Evolutionary conservation across 2,329 filamentous ascomycete species (phyloP).

Genomic region (Tolypocladium album): DNA sequence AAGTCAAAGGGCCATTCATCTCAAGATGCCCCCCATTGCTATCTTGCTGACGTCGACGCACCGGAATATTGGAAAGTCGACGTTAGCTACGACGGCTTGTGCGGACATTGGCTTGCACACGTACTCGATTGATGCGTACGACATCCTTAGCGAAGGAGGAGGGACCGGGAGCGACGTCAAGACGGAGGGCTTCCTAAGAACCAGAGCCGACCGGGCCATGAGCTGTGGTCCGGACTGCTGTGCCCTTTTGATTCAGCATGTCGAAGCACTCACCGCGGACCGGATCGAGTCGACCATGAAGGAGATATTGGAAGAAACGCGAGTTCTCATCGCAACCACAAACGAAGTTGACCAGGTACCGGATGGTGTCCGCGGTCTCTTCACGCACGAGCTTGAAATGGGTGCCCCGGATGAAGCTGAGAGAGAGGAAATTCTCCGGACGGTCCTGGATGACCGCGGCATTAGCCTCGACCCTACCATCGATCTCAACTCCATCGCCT

Average conservation of each 20-base stretch:
- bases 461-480: constrained; percentile 74
- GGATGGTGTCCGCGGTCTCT: constrained; percentile 78
- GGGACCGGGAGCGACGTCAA: constrained; percentile 85
- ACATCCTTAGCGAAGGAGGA: constrained; percentile 79
- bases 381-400: constrained; percentile 94
- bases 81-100: constrained; percentile 64
- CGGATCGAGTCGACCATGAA: constrained; percentile 78
- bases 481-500: constrained; percentile 71
- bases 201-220: constrained; percentile 77
- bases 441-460: constrained; percentile 65
- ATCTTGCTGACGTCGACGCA: constrained; percentile 87
- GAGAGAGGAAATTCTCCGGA: constrained; percentile 74
- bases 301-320: constrained; percentile 66
- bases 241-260: constrained; percentile 74
- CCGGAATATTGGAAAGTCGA: constrained; percentile 86
- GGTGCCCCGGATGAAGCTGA: constrained; percentile 85
- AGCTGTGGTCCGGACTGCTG: constrained; percentile 79
- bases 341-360: constrained; percentile 93
- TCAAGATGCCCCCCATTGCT: constrained; percentile 79
- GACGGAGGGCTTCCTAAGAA: constrained; percentile 82
- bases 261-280: constrained; percentile 85
- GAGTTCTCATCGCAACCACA: constrained; percentile 86
- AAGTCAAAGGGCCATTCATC: constrained; percentile 73
- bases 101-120: constrained; percentile 83
- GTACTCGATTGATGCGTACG: constrained; percentile 83